Evolutionary conservation across 2,329 filamentous ascomycete species (phyloP).

Genomic region (Graphiopsis chlorocephala): DNA sequence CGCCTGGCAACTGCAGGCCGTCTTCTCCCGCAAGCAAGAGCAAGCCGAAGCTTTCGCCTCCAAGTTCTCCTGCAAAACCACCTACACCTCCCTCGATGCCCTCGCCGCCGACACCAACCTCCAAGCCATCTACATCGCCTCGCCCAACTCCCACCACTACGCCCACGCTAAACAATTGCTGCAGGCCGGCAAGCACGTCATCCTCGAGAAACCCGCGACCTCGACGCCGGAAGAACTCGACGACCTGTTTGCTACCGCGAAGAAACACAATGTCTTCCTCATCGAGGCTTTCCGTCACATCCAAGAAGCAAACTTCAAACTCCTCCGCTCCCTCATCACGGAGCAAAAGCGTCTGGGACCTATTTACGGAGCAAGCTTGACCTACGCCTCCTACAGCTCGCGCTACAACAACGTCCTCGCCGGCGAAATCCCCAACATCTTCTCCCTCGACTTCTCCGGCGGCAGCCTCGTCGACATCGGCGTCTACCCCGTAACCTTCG

Average conservation of each 20-base stretch:
- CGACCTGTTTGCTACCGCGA: slow-evolving; percentile 42
- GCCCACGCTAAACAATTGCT: slow-evolving; percentile 45
- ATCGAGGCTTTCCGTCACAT: slow-evolving; percentile 51
- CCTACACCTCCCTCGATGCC: slow-evolving; percentile 41
- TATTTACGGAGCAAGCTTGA: slow-evolving; percentile 45
- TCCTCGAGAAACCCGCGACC: slow-evolving; percentile 51
- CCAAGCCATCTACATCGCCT: slow-evolving; percentile 49
- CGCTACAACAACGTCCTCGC: slow-evolving; percentile 48
- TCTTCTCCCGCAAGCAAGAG: slow-evolving; percentile 47
- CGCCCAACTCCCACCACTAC: slow-evolving; percentile 49
- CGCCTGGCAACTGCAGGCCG: slow-evolving; percentile 44
- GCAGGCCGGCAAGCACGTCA: slow-evolving; percentile 46
- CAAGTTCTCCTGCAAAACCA: slow-evolving; percentile 38
- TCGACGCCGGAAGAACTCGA: slow-evolving; percentile 43
- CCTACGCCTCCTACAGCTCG: slow-evolving; percentile 45
- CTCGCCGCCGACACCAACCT: slow-evolving; percentile 40
- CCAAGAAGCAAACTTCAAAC: slow-evolving; percentile 50
- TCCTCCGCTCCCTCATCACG: slow-evolving; percentile 36
- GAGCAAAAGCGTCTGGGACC: slow-evolving; percentile 40
- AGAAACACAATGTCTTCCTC: slow-evolving; percentile 41
- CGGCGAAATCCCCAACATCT: slow-evolving; percentile 49
- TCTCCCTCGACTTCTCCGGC: slow-evolving; percentile 47
- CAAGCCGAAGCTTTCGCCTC: slow-evolving; percentile 43
- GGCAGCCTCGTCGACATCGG: slow-evolving; percentile 50
- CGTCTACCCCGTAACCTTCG: slow-evolving; percentile 48